Percentiles rank a stretch among this genome's conserved stretches.
These are phyloP conservation scores for Lycium ferocissimum DNA, from an alignment of 257 asterid genomes.

Conservation along the genomic window DNA sequence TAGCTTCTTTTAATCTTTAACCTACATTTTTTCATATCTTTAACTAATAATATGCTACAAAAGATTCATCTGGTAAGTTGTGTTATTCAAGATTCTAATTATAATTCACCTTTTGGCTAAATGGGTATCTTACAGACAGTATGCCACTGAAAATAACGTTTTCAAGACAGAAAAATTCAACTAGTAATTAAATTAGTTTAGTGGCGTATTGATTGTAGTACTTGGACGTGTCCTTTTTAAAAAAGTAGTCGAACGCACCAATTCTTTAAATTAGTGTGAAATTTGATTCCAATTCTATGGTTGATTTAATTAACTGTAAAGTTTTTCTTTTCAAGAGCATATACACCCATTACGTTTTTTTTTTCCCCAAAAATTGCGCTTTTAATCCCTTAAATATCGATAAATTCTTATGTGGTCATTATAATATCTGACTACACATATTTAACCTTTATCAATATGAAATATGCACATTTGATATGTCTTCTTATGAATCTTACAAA, in stretches of 20 bases:
- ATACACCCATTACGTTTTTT: slow-evolving; percentile 38
- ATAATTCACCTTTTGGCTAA: slow-evolving; percentile 8
- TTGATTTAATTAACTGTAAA: slow-evolving; percentile 11
- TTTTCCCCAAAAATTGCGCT: neutral
- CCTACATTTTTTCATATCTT: slow-evolving; percentile 48
- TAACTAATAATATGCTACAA: slow-evolving; percentile 20
- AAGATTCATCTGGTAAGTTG: slow-evolving; percentile 44
- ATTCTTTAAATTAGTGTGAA: neutral
- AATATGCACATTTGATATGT: neutral
- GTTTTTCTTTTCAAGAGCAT: slow-evolving; percentile 22
- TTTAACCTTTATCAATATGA: neutral
- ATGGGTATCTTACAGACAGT: slow-evolving; percentile 25
- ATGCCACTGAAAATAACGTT: neutral
- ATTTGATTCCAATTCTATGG: slow-evolving; percentile 32
- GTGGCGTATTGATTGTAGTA: slow-evolving; percentile 26
- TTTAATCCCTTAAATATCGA: neutral
- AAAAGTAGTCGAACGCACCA: slow-evolving; percentile 19
- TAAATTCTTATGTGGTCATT: neutral
- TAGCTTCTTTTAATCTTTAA: slow-evolving; percentile 38
- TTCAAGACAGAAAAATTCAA: neutral
- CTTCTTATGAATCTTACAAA: neutral
- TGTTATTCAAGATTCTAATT: slow-evolving; percentile 29
- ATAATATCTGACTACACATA: neutral
- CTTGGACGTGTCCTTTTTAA: slow-evolving; percentile 13
- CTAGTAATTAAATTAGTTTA: slow-evolving; percentile 12